Evolutionary conservation across 177 flowering plant genomes (phyloP).

Genomic region (Vitis hybrid): DNA sequence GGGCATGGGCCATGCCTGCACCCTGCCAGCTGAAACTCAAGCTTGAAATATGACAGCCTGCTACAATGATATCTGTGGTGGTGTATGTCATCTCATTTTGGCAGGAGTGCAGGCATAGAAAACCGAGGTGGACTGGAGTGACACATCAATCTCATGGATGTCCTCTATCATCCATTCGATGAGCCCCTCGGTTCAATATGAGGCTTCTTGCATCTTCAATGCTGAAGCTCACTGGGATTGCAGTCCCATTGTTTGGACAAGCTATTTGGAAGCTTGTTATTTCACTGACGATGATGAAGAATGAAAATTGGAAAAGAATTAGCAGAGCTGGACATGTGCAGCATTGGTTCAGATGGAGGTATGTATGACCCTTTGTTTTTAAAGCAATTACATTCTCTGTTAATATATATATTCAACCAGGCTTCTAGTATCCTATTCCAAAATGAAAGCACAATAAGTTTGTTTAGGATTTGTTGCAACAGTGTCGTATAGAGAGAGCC

Average conservation of each 20-base stretch:
- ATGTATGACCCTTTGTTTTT: background rate
- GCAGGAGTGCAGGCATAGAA: constrained; percentile 69
- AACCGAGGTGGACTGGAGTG: constrained; percentile 38
- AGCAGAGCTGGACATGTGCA: constrained; percentile 20
- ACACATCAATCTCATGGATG: constrained; percentile 1
- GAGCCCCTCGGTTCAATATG: constrained; percentile 25
- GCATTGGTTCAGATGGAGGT: constrained; percentile 20
- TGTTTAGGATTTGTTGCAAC: too few species aligned
- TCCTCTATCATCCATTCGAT: constrained; percentile 16
- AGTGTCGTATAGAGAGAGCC: too few species aligned
- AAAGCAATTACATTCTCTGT: background rate
- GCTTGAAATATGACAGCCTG: constrained; percentile 13
- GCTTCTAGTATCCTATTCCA: too few species aligned
- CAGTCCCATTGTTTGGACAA: constrained; percentile 12
- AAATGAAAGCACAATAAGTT: too few species aligned
- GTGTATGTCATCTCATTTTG: constrained; percentile 20
- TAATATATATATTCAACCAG: background rate
- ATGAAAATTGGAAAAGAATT: constrained; percentile 8
- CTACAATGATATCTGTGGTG: background rate
- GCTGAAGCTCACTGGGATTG: constrained; percentile 23
- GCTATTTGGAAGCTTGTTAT: constrained; percentile 16
- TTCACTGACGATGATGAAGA: constrained; percentile 23
- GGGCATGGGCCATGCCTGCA: constrained; percentile 99
- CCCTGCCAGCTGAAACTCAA: constrained; percentile 45
- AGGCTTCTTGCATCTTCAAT: constrained; percentile 32